These are phyloP conservation scores for Triticum aestivum DNA, from an alignment of 176 grass and related monocot species.

Conservation along the genomic window DNA sequence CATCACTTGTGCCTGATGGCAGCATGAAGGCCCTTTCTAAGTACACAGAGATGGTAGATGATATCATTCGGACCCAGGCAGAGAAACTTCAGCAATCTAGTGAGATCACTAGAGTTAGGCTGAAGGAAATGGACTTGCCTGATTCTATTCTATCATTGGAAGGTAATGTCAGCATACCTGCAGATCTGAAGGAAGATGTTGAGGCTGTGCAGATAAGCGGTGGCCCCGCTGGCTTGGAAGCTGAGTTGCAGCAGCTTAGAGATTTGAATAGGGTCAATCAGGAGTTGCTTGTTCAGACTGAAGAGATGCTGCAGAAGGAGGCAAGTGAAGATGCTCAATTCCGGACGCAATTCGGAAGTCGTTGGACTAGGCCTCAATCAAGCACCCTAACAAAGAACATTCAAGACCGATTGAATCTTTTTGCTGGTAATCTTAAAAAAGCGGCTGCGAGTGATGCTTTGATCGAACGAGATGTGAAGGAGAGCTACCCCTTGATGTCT, in stretches of 20 bases:
- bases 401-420: slow-evolving; percentile 88
- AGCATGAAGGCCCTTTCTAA: slow-evolving; percentile 98
- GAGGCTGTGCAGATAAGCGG: slow-evolving; percentile 99
- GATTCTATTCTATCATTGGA: slow-evolving; percentile 96
- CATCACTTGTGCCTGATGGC: slow-evolving; percentile 83
- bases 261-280: slow-evolving; percentile 98
- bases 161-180: slow-evolving; percentile 87
- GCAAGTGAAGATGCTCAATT: slow-evolving; percentile 89
- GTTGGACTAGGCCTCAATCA: slow-evolving; percentile 93
- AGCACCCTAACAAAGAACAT: slow-evolving; percentile 95
- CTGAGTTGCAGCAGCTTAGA: slow-evolving; percentile 90
- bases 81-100: slow-evolving; percentile 98
- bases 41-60: slow-evolving; percentile 98
- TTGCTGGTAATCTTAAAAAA: slow-evolving; percentile 93
- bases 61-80: slow-evolving; percentile 86
- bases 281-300: slow-evolving; percentile 85
- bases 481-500: slow-evolving; percentile 81
- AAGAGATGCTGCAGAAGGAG: slow-evolving; percentile 96
- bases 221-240: slow-evolving; percentile 78
- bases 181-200: slow-evolving; percentile 81
- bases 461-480: slow-evolving; percentile 75
- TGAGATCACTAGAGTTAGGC: slow-evolving; percentile 88
- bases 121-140: slow-evolving; percentile 99
- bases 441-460: slow-evolving; percentile 77
- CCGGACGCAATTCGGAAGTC: slow-evolving; percentile 86